Base-by-base conservation (phyloP, 2,329 filamentous ascomycete genomes). In the Colletotrichum liaoningense region DNA sequence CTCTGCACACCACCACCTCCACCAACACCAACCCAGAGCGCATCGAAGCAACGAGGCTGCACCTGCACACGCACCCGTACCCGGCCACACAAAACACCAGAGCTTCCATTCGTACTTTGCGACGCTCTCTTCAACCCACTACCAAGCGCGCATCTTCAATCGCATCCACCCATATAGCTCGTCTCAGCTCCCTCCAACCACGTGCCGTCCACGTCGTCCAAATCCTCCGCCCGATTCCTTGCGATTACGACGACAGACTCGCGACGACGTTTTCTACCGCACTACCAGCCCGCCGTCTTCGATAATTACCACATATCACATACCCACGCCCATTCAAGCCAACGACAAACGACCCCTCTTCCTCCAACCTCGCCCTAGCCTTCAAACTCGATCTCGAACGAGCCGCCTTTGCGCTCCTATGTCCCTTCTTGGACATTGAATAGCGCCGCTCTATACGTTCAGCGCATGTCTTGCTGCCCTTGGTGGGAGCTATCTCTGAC, bases 201-300 rank as follows among this genome's bases (percentile, higher is more conserved):
- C 54, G n/a, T 35, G 33, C 33, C 33, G 33, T 56, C 11, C 54
- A 19, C 54, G 11, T 28, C 54, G 19, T 26, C 26, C 54, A 56
- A 56, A 56, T 11, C 33, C 33, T 12, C 24, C 24, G 19, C 24
- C 38, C 38, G 30, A 54, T 16, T 33, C 67, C 54, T 6, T 19
- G 59, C 62, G 58, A 66, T 57, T 55, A 65, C 71, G 67, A 71
- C 62, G 54, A 46, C 56, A 55, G 24, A 70, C 35, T 52, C 56
- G 71, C 71, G 67, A 69, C 71, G 28, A 46, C 67, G 30, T n/a
- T 58, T 30, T 38, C 28, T 24, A 30, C 33, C 6, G 16, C 49
- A 19, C 8, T 49, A 70, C 49, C 19, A n/a, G 19, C 19, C 19
- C 42, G 16, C 42, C 16, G 42, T 22, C 42, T 22, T 22, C 42